Evolutionary conservation across 306 rosid species (phyloP).

Genomic region (Gynostemma pentaphyllum): DNA sequence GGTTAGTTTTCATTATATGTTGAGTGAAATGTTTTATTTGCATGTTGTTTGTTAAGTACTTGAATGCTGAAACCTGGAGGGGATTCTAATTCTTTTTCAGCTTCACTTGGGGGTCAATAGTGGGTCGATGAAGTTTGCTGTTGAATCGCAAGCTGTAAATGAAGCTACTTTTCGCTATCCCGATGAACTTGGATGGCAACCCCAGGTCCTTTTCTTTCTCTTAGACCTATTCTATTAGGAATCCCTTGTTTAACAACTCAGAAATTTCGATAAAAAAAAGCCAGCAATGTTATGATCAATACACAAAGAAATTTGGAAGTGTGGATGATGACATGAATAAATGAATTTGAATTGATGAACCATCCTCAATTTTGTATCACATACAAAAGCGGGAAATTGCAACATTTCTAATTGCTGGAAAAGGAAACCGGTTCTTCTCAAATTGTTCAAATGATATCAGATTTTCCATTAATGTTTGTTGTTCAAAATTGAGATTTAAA

Average conservation of each 20-base stretch:
- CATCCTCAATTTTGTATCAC: background rate
- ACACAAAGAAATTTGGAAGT: background rate
- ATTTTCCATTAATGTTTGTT: too few species aligned
- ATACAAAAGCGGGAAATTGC: too few species aligned
- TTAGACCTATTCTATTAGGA: background rate
- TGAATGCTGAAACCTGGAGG: background rate
- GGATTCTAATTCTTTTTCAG: slow-evolving; percentile 32
- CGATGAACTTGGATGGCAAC: slow-evolving; percentile 83
- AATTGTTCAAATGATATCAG: too few species aligned
- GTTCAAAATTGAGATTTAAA: too few species aligned
- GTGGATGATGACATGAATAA: background rate
- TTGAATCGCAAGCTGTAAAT: slow-evolving; percentile 62
- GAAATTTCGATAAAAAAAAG: background rate
- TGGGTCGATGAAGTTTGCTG: slow-evolving; percentile 52
- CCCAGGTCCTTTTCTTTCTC: slow-evolving; percentile 32
- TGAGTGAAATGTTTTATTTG: slow-evolving; percentile 1
- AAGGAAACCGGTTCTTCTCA: too few species aligned
- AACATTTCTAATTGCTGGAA: too few species aligned
- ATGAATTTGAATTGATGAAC: background rate
- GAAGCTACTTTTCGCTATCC: slow-evolving; percentile 81
- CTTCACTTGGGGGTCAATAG: slow-evolving; percentile 88
- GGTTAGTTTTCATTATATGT: slow-evolving; percentile 34
- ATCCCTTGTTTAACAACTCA: background rate
- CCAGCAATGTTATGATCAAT: background rate
- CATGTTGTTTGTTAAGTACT: background rate